Conservation (phyloP, 2,329 filamentous ascomycete genomes). For the Aspergillus ibericus region DNA sequence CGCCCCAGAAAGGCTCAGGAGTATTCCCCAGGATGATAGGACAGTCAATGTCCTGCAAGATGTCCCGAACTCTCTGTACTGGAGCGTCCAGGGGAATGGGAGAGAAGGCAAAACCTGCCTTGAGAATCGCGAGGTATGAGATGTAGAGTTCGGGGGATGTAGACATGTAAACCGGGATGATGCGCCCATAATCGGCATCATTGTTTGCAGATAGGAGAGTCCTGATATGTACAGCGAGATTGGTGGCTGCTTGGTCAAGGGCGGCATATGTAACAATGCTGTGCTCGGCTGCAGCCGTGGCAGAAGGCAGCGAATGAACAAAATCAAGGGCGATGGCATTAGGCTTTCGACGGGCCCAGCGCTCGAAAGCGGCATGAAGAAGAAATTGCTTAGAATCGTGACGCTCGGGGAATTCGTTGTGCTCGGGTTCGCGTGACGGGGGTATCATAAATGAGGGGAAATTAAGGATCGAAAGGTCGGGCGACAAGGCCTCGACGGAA, state of each 20-base stretch:
- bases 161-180: slow-evolving; percentile 32
- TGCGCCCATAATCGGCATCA: slow-evolving; percentile 10
- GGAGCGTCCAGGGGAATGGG: slow-evolving; percentile 41
- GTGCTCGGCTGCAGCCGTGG: slow-evolving; percentile 18
- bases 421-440: slow-evolving; percentile 12
- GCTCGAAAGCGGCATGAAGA: slow-evolving; percentile 28
- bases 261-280: slow-evolving; percentile 27
- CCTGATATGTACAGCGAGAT: slow-evolving; percentile 22
- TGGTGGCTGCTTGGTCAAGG: slow-evolving; percentile 24
- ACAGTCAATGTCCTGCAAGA: slow-evolving; percentile 31
- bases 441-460: slow-evolving; percentile 28
- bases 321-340: slow-evolving; percentile 29
- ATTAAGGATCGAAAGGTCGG: slow-evolving; percentile 26
- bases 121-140: slow-evolving; percentile 38
- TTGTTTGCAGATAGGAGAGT: slow-evolving; percentile 8
- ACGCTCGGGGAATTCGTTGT: slow-evolving; percentile 2
- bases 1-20: slow-evolving; percentile 15
- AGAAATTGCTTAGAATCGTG: slow-evolving; percentile 14
- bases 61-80: slow-evolving; percentile 24
- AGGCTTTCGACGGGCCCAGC: slow-evolving; percentile 24
- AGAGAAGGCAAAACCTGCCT: slow-evolving; percentile 39
- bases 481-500: slow-evolving; percentile 4
- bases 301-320: slow-evolving; percentile 24
- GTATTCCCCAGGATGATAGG: slow-evolving; percentile 24
- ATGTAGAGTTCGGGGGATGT: slow-evolving; percentile 41